Evolutionary conservation across 2,329 filamentous ascomycete species (phyloP), one percentile per base, ranked within the genome.

Genomic region (Fusarium brachygibbosum): DNA sequence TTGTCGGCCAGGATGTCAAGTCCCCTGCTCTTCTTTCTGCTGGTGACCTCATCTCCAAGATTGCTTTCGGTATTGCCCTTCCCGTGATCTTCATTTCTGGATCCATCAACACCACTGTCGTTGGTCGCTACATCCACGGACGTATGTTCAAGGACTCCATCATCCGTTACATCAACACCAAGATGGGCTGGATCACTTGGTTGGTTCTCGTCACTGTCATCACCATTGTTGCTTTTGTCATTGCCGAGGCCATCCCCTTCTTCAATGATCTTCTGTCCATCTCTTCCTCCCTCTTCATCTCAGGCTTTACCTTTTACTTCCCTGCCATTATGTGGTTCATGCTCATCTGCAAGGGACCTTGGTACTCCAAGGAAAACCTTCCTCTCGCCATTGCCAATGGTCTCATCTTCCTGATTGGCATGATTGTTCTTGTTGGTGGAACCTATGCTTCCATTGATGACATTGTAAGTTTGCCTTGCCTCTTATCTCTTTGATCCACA

Each of bases 1-100:
- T 88, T 74, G 88, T 88, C 11, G 91, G 91, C 28, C 79, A 81
- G 2, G 80, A 83, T 0, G 90, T 94, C 25, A 77, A 84, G 58
- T 89, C 88, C 1, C 92, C 91, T 2, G 90, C 91, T 0, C 84
- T 94, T 10, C 86, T 91, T 8, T 91, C 89, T 0, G 88, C 90
- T 12, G 85, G 87, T 3, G 78, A 80, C 3, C 69, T 84, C 0
- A 78, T 92, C 25, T 86, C 87, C 50, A 91, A 91, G 75, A 79
- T 93, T 9, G 90, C 90, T 3, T 93, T 91, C 73, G 90, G 90
- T 29, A 78, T 93, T 66, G 91, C 90, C 0, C 82, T 91, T 5
- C 91, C 91, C 16, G 92, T 91, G 56, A 93, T 93, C 75, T 85
- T 93, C 72, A 89, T 93, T 65, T 90, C 91, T 0, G 91, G 91